Base-by-base conservation (phyloP, 306 rosid genomes). In the Cicer judaicum region DNA sequence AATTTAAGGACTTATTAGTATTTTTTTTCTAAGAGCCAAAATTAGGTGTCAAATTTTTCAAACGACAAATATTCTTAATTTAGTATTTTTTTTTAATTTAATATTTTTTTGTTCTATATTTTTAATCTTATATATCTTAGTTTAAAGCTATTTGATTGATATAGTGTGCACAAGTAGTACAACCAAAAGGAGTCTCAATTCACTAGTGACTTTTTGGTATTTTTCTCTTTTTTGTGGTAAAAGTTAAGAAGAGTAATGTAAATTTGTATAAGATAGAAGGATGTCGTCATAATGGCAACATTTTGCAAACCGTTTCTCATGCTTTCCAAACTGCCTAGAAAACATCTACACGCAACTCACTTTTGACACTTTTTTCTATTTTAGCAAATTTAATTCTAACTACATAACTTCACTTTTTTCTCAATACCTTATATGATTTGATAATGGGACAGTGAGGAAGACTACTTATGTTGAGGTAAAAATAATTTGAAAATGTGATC, bases 231-330 rank as follows among this genome's bases (percentile, higher is more conserved):
- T 61, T 47, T 61, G 29, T 24, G 44, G 43, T 64, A 8, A 67
- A 59, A 43, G 49, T 52, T 44, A 52, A 64, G 39, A 44, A 10
- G 10, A 2, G 49, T 79, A 64, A 16, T 42, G 14, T 57, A 6
- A 24, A 12, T 64, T 14, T 11, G 3, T 36, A 43, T 6, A 13
- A 29, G 7, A 18, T 15, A 16, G 8, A 14, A 73, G 53, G 79
- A 79, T 84, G 83, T 84, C 71, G 79, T 76, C 83, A 81, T 87
- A 36, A 54, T 73, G 79, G 50, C 79, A 76, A 84, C 86, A 84
- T 62, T 60, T 41, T 67, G 60, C 75, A 70, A 46, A 1, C 42
- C 47, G 3, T 8, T 54, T 38, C 43, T 64, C 13, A 44, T 7
- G 67, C 64, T 79, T 70, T 77, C 70, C 46, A n/a, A 80, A 73